These are phyloP conservation scores for Lasiosphaeria hispida DNA, from an alignment of 495 filamentous ascomycete genomes.

Conservation along the genomic window DNA sequence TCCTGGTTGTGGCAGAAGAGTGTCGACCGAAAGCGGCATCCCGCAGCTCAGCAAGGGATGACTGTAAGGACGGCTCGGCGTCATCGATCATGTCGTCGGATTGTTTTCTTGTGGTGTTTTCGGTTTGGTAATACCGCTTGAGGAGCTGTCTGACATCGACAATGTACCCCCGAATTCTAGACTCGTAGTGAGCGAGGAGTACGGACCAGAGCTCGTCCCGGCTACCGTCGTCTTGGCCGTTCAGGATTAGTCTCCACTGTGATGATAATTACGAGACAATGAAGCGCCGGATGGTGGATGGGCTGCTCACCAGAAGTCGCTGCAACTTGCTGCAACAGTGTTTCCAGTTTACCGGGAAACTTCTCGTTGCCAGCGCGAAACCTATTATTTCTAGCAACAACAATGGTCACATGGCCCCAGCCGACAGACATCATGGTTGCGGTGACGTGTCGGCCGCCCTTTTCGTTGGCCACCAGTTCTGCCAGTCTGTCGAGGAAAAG, in stretches of 20 bases:
- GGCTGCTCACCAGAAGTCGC: no score
- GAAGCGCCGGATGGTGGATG: no score
- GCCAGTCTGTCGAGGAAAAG: conserved; percentile 2
- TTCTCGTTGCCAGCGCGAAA: background rate
- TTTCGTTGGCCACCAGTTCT: background rate
- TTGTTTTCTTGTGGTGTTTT: no score
- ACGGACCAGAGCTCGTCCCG: background rate
- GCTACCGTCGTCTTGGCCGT: background rate
- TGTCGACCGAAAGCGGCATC: background rate
- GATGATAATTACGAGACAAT: no score
- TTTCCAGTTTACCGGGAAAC: background rate
- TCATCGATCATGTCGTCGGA: no score
- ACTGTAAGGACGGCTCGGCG: background rate
- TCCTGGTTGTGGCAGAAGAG: background rate
- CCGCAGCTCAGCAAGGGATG: background rate
- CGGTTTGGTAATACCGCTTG: background rate
- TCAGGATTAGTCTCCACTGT: no score
- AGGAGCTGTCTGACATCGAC: background rate
- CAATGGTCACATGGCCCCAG: background rate
- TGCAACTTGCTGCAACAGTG: background rate
- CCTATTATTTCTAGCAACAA: background rate
- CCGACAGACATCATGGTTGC: background rate
- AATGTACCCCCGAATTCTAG: background rate
- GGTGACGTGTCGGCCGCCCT: background rate
- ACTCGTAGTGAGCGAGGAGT: background rate